Percentiles rank a stretch among this genome's conserved stretches.
phyloP scores from a whole-genome alignment of 2,329 filamentous ascomycete species.

The Fusarium virguliforme region DNA sequence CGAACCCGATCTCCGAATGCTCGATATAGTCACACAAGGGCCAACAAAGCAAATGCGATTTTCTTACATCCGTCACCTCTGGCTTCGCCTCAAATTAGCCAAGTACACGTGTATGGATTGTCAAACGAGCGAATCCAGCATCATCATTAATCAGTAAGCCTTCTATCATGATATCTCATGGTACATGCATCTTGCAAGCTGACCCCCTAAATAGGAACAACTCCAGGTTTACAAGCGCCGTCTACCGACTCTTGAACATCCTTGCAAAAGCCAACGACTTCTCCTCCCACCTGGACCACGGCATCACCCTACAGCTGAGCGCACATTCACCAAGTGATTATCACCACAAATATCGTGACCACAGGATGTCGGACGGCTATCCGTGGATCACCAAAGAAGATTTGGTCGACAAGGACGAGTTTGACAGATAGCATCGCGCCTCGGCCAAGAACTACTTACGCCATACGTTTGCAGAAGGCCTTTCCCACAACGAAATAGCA shows the following conservation, averaged over 20 bases:
- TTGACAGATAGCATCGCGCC: neutral
- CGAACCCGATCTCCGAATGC: neutral
- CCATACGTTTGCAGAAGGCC: neutral
- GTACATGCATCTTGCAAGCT: neutral
- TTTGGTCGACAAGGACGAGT: neutral
- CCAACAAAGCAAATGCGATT: neutral
- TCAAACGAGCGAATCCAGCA: neutral
- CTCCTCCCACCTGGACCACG: neutral
- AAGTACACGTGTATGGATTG: neutral
- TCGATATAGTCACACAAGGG: neutral
- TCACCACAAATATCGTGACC: neutral
- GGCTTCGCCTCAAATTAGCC: neutral
- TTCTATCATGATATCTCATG: neutral
- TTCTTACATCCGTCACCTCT: neutral
- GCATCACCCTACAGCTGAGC: slow-evolving; percentile 7
- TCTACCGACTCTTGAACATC: neutral
- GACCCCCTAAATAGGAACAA: neutral
- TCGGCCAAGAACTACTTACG: neutral
- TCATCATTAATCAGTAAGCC: neutral
- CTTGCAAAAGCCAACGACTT: neutral
- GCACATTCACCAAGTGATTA: slow-evolving; percentile 6
- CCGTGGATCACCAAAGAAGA: slow-evolving; percentile 5
- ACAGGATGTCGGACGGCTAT: neutral
- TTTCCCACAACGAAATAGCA: neutral
- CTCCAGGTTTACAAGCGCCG: neutral